These are phyloP conservation scores for Picochlorum sp. DNA, from an alignment of 139 green algal species.

Conservation along the genomic window DNA sequence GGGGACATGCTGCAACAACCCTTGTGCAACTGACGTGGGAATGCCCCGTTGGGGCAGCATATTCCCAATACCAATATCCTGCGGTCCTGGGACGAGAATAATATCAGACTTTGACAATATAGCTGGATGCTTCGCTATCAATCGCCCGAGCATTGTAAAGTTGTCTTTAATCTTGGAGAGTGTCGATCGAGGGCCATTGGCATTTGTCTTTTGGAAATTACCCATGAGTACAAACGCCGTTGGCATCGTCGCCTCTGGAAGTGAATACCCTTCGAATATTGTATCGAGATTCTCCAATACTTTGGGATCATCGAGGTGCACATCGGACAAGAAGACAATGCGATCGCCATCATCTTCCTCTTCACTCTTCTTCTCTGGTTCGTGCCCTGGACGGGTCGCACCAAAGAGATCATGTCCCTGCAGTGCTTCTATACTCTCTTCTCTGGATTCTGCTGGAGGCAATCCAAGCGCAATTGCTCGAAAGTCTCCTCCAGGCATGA, in stretches of 20 bases:
- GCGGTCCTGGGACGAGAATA: conserved; percentile 76
- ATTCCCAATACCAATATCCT: conserved; percentile 51
- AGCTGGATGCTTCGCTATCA: conserved; percentile 53
- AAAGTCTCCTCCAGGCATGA: conserved; percentile 62
- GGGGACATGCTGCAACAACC: conserved; percentile 46
- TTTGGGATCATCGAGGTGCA: conserved; percentile 69
- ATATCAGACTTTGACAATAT: conserved; percentile 56
- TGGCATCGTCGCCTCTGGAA: conserved; percentile 43
- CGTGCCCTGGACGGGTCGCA: conserved; percentile 23
- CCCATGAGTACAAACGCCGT: conserved; percentile 78
- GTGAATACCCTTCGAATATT: conserved; percentile 62
- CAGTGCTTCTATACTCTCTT: conserved; percentile 39
- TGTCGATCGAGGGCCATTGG: conserved; percentile 17
- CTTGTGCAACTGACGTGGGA: conserved; percentile 38
- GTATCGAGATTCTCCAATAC: conserved; percentile 47
- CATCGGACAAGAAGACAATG: conserved; percentile 71
- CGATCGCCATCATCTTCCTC: conserved; percentile 31
- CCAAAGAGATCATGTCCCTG: conserved; percentile 81
- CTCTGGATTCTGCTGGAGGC: conserved; percentile 54
- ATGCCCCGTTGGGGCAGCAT: conserved; percentile 68
- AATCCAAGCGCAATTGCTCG: conserved; percentile 55
- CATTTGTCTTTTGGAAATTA: conserved; percentile 64
- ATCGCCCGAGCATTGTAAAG: conserved; percentile 57
- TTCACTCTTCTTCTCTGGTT: conserved; percentile 22
- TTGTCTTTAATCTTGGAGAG: conserved; percentile 39